These are phyloP conservation scores for Peziza echinospora DNA, from an alignment of 495 filamentous ascomycete species.

Conservation along the genomic window DNA sequence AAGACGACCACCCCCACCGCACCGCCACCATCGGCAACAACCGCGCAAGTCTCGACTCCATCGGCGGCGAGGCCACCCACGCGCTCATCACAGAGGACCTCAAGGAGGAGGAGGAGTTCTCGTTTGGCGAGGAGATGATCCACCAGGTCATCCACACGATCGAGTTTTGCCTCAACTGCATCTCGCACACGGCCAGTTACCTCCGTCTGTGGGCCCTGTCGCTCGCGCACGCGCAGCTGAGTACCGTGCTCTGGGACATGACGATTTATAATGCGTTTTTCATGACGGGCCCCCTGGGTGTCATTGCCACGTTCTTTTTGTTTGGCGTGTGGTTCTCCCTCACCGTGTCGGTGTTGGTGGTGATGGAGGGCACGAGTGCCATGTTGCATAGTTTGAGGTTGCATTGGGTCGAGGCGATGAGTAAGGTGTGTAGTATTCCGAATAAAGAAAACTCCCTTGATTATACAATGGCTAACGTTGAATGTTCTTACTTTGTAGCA, in stretches of 20 bases:
- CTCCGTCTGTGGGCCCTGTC: conserved; percentile 96
- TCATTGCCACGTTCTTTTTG: conserved; percentile 52
- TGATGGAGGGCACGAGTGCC: conserved; percentile 73
- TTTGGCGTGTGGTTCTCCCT: conserved; percentile 81
- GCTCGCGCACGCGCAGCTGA: conserved; percentile 87
- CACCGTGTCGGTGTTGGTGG: conserved; percentile 29
- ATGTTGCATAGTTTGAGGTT: conserved; percentile 89
- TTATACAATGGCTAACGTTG: not conserved
- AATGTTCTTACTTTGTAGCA: not conserved
- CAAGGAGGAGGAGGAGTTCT: conserved; percentile 82
- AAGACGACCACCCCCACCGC: conserved; percentile 26
- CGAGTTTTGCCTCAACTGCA: conserved; percentile 77
- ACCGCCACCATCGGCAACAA: conserved; percentile 26
- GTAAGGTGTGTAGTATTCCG: conserved; percentile 16
- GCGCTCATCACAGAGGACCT: conserved; percentile 82
- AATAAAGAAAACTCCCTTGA: not conserved
- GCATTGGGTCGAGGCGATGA: conserved; percentile 99
- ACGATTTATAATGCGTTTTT: conserved; percentile 59
- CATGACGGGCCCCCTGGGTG: conserved; percentile 40
- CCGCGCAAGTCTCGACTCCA: conserved; percentile 52
- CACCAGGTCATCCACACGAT: conserved; percentile 99
- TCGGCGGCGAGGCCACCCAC: conserved; percentile 68
- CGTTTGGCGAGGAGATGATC: conserved; percentile 91
- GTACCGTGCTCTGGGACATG: conserved; percentile 90
- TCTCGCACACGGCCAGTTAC: conserved; percentile 96